Percentiles rank a stretch among this genome's conserved stretches.
These are phyloP conservation scores for Penicillium subrubescens DNA, from an alignment of 495 filamentous ascomycete genomes.

Conservation along the genomic window DNA sequence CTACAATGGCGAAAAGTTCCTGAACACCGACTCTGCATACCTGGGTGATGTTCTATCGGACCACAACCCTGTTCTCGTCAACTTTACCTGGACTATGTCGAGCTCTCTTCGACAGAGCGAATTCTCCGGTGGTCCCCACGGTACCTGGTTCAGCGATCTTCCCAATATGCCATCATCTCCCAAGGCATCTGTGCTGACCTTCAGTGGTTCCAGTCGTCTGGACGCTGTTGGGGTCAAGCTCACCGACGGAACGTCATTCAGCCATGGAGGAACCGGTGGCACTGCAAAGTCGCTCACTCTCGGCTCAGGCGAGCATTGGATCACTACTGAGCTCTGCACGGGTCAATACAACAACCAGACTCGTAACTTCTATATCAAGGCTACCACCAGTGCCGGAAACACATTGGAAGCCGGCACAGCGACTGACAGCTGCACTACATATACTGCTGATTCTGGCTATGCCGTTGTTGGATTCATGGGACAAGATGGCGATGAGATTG, in stretches of 20 bases:
- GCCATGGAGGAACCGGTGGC: conserved; percentile 59
- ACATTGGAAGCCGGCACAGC: conserved; percentile 48
- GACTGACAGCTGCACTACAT: conserved; percentile 53
- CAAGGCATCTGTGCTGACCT: conserved; percentile 38
- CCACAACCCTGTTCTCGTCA: conserved; percentile 60
- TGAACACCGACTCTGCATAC: conserved; percentile 47
- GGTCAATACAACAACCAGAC: conserved; percentile 50
- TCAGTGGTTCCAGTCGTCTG: conserved; percentile 52
- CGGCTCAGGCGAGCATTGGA: conserved; percentile 49
- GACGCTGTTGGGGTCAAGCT: conserved; percentile 54
- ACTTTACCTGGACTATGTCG: conserved; percentile 53
- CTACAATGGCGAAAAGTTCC: conserved; percentile 54
- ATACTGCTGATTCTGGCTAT: conserved; percentile 54
- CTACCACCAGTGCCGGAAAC: conserved; percentile 54
- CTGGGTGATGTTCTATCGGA: conserved; percentile 53
- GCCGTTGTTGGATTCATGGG: conserved; percentile 60
- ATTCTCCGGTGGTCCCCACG: conserved; percentile 55
- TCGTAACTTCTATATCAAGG: conserved; percentile 59
- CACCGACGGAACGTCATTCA: conserved; percentile 44
- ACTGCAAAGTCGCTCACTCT: conserved; percentile 46
- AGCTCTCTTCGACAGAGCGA: conserved; percentile 44
- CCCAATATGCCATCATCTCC: conserved; percentile 35
- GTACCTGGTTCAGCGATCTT: conserved; percentile 60
- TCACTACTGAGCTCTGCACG: conserved; percentile 52
- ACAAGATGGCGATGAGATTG: conserved; percentile 59